Evolutionary conservation across 75 land plant genomes (phyloP), one percentile per base, ranked within the genome.

Genomic region (Cupressus sempervirens): DNA sequence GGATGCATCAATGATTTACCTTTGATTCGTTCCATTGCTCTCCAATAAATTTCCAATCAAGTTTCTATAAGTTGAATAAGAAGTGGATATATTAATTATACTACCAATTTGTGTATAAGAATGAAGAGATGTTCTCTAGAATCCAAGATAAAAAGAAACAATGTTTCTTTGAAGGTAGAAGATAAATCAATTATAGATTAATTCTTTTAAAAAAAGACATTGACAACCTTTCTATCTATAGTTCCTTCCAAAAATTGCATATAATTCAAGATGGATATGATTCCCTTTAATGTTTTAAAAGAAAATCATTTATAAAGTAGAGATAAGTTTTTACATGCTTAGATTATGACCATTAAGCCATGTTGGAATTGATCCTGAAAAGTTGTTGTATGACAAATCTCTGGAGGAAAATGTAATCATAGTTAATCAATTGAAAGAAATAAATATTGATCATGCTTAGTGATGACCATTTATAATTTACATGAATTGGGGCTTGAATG

Each of bases 381-480:
- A 75, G 77, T 75, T 75, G 77, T 75, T 75, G 38, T 75, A 75
- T 6, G 77, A 75, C 41, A 75, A 36, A 75, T 75, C 77, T 75
- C 41, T 75, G 41, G 40, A 34, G 14, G 7, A 75, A 75, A 73
- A 50, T 4, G 13, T 18, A 73, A 73, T 32, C 34, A 30, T 73
- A 73, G 32, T 13, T 14, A 34, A 34, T 13, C 36, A 73, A 73
- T 32, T 32, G 16, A 73, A 73, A 35, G 40, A 34, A 73, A 15
- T 3, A 72, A 56, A 73, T 4, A 56, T 18, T 56, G 62, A 0
- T 0, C 62, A 56, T 18, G 5, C 62, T 56, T 35, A 34, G 0
- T 32, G 16, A 73, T 73, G 35, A 30, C 35, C 1, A 73, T 14
- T 2, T 34, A 0, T 73, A 1, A 0, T 1, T 34, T 73, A 32